Evolutionary conservation across 768 basidiomycete genomes (phyloP).

Genomic region (Boletales sp.): DNA sequence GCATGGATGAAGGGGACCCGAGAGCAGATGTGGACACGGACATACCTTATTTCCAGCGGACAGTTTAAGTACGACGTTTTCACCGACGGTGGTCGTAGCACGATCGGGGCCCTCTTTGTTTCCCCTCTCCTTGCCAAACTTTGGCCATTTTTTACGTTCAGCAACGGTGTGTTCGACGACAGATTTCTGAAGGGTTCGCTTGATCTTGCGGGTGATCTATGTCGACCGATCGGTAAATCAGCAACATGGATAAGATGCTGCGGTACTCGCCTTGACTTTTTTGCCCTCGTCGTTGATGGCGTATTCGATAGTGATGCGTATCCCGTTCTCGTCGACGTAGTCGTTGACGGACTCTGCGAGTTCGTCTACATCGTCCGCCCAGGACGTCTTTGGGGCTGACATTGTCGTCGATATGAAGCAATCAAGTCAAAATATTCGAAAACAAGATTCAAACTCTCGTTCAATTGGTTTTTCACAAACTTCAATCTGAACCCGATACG

Average conservation of each 20-base stretch:
- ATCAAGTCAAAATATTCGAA: no score
- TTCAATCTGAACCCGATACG: no score
- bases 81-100: constrained; percentile 90
- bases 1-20: background rate
- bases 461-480: no score
- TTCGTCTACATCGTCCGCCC: constrained; percentile 87
- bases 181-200: constrained; percentile 83
- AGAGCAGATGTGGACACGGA: constrained; percentile 1
- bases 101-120: constrained; percentile 86
- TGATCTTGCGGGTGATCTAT: constrained; percentile 83
- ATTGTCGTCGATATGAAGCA: constrained; percentile 9
- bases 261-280: constrained; percentile 74
- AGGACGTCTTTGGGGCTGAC: constrained; percentile 59
- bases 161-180: constrained; percentile 94
- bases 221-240: background rate
- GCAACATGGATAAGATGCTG: background rate
- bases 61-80: constrained; percentile 62
- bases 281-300: constrained; percentile 88
- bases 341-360: constrained; percentile 60
- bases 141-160: constrained; percentile 88
- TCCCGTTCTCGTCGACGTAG: constrained; percentile 79
- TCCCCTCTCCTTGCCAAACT: constrained; percentile 90
- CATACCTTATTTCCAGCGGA: constrained; percentile 59
- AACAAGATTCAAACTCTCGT: no score
- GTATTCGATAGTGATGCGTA: constrained; percentile 83